A percentile compares a stretch with the other conserved stretches of the same genome.
These are phyloP conservation scores for Botrytis paeoniae DNA, from an alignment of 2,329 filamentous ascomycete species.

Conservation along the genomic window DNA sequence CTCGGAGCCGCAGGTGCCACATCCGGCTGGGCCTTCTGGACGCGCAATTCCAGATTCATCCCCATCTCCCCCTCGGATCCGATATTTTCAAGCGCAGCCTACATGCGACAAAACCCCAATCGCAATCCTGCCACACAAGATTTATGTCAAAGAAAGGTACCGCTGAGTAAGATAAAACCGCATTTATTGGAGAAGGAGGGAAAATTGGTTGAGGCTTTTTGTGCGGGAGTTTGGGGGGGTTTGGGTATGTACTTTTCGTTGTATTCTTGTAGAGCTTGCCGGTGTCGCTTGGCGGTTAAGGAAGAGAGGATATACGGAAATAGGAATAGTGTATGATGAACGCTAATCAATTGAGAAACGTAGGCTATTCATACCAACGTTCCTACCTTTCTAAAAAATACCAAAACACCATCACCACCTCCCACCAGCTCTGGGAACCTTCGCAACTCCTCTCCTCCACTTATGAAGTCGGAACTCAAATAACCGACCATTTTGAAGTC, in stretches of 20 bases:
- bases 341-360: slow-evolving; percentile 12
- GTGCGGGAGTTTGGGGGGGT: slow-evolving; percentile 35
- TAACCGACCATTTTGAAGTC: slow-evolving; percentile 72
- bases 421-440: slow-evolving; percentile 58
- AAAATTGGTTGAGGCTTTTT: slow-evolving; percentile 46
- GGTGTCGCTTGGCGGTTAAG: not conserved
- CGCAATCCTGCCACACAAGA: slow-evolving; percentile 63
- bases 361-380: slow-evolving; percentile 55
- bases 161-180: slow-evolving; percentile 61
- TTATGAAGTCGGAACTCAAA: slow-evolving; percentile 61
- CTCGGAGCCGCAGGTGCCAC: slow-evolving; percentile 26
- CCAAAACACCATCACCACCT: slow-evolving; percentile 50
- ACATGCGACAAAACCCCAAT: slow-evolving; percentile 58
- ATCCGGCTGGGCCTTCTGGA: slow-evolving; percentile 29
- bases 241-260: slow-evolving; percentile 46
- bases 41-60: slow-evolving; percentile 41
- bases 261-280: not conserved
- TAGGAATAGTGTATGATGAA: not conserved
- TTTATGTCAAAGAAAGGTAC: slow-evolving; percentile 59
- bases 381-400: slow-evolving; percentile 58
- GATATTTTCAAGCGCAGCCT: slow-evolving; percentile 57
- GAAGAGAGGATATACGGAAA: not conserved
- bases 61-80: slow-evolving; percentile 58
- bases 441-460: slow-evolving; percentile 52
- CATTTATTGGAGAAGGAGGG: slow-evolving; percentile 66